Evolutionary conservation across 805 yeast genomes (phyloP), one percentile per base, ranked within the genome.

Genomic region (Pichia nakasei): DNA sequence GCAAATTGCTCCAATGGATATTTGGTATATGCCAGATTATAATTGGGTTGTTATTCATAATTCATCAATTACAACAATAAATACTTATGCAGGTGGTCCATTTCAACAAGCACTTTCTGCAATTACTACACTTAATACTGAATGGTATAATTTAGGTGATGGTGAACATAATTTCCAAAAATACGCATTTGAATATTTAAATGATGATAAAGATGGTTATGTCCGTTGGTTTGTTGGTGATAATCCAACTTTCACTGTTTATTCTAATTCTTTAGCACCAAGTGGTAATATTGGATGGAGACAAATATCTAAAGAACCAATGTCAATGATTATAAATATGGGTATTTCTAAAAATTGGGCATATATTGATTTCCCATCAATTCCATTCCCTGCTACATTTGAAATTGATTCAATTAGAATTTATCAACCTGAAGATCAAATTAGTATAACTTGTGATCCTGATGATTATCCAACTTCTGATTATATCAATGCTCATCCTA

Each of bases 271-370:
- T 0, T 67, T 91, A 46, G 83, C 85, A 46, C 96, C 96, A 32
- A 85, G 85, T 61, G 97, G 98, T 52, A 91, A 91, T 61, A 67
- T 91, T 51, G 93, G 78, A 35, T 78, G 83, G 82, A 78, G 97
- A 63, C 65, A 75, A 51, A 75, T 91, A 24, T 72, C 93, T 20
- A 82, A 83, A 60, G 98, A 91, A 59, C 97, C 97, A 51, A 88
- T 91, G 97, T 74, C 95, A 2, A 73, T 91, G 48, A 66, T 91
- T 51, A 57, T 91, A 70, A 91, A 91, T 62, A 65, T 91, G 66
- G 98, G 96, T 70, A 67, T 91, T 42, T 89, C 97, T 15, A 83
- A 81, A 56, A 83, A 79, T 48, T 91, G 97, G 97, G 85, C 93
- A 8, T 86, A 85, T 62, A 91, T 91, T 49, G 91, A 88, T 65